Base-by-base conservation (phyloP, 2,329 filamentous ascomycete genomes). In the Pyrenophora graminea region DNA sequence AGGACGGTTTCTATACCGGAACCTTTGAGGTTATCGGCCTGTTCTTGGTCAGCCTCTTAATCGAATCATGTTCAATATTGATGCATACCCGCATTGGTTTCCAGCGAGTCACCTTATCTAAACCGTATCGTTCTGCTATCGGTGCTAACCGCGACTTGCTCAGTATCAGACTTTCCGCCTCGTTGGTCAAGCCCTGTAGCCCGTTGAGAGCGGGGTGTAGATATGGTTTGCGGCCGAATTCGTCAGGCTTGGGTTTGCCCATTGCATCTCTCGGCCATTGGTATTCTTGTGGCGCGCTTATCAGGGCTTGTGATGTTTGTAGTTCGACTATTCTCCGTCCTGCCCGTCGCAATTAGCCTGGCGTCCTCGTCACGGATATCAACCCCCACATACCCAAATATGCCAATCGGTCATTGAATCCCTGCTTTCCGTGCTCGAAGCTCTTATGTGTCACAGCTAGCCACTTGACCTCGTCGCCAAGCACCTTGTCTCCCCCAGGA, bases 371-470 rank as follows among this genome's bases (percentile, higher is more conserved):
- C 27, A 30, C 12, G 10, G 27, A 30, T 10, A 12, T 12, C 3
- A 10, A 10, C 27, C 10, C 27, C 10, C 38, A 43, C 48, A 68
- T 82, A 95, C 91, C 93, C 46, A 96, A 79, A 68, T 90, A 91
- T n/a, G 91, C 90, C 74, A 99, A 79, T 56, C 90, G 85, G 68
- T 97, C 93, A 73, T 99, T 99, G 77, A 93, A 96, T 1, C 93
- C 93, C 79, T 92, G 87, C 68, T 91, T 82, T 45, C 92, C 94
- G 70, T 97, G 91, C 71, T 99, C 93, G 69, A 96, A 97, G 76
- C 91, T 97, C 83, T 97, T 97, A 75, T 97, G 94, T 60, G 94
- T 99, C 48, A 99, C 85, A 25, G 92, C 92, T 67, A 97, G 79
- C 94, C 94, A 99, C 78, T 97, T 97, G 56, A 94, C 81, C 77